Evolutionary conservation across 1,284 basidiomycete species (phyloP), one percentile per base, ranked within the genome.

Genomic region (Ustanciosporium gigantosporum): DNA sequence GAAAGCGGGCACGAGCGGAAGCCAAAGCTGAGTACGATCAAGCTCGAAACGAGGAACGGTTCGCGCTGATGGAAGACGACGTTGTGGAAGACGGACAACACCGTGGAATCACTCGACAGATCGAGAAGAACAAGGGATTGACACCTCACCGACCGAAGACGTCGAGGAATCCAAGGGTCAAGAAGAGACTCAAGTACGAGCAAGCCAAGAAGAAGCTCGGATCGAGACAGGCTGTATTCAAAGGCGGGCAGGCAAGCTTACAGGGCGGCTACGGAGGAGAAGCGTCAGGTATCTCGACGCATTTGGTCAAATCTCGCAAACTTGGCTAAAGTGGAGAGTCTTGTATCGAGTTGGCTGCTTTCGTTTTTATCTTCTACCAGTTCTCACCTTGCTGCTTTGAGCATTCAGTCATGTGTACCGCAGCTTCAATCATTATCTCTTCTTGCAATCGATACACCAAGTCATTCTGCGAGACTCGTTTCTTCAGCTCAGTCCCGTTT

Each of bases 101-200:
- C 47, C 70, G 74, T 24, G 46, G 50, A 23, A 74, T 77, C 49
- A 68, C 69, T 27, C 67, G 74, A 29, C 57, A 62, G 37, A 77
- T 77, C 49, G 74, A 72, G 43, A 77, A 72, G 68, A 77, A 77
- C 67, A 59, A 66, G 36, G 75, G 75, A 23, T 60, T 77, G 23
- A 70, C 71, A 21, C 72, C 68, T 3, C 52, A 61, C 39, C 62
- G 74, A n/a, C 57, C 69, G 27, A 75, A 75, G 64, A 51, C 49
- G 17, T 65, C 68, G 24, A 66, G 75, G 51, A 77, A 77, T 45
- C 73, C 74, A 15, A 68, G 75, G 46, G 73, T 77, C 45, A 77
- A 76, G 73, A 73, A 76, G 53, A 51, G 75, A 19, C 49, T 65
- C 62, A 70, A 66, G 53, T 77, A 69, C 67, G 75, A 77, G 21